Evolutionary conservation across 2,329 filamentous ascomycete species (phyloP).

Genomic region (Dactylellina haptotyla): DNA sequence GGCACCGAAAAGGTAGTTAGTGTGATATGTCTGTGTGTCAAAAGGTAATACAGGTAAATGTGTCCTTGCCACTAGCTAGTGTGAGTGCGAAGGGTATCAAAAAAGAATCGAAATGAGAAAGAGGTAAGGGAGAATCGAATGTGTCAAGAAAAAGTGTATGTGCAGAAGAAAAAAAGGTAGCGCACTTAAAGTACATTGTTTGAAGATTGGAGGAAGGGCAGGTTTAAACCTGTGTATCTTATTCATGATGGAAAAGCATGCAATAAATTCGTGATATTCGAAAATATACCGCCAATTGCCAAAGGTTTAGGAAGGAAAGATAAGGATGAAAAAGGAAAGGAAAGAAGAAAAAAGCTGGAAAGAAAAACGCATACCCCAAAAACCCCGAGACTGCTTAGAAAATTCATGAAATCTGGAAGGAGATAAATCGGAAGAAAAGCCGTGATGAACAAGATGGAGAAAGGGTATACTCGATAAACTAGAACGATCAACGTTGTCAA

Average conservation of each 20-base stretch:
- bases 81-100: constrained; percentile 46
- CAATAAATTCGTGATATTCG: constrained; percentile 55
- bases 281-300: constrained; percentile 54
- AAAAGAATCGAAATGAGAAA: constrained; percentile 15
- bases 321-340: background rate
- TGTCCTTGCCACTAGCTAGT: constrained; percentile 49
- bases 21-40: constrained; percentile 20
- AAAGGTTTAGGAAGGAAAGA: constrained; percentile 35
- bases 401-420: constrained; percentile 32
- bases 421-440: constrained; percentile 22
- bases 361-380: constrained; percentile 39
- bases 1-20: constrained; percentile 33
- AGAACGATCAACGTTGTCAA: constrained; percentile 50
- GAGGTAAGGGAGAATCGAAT: constrained; percentile 12
- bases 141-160: constrained; percentile 23
- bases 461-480: constrained; percentile 54
- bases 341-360: constrained; percentile 15
- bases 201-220: constrained; percentile 17
- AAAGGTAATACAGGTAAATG: constrained; percentile 28
- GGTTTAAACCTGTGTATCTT: constrained; percentile 42
- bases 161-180: constrained; percentile 34
- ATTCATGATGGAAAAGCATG: constrained; percentile 51
- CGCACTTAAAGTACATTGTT: constrained; percentile 44
- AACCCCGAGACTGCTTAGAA: constrained; percentile 42
- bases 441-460: constrained; percentile 1